A percentile compares a stretch with the other conserved stretches of the same genome.
phyloP scores from a whole-genome alignment of 2,329 filamentous ascomycete genomes.

The Diaporthe caulivora region DNA sequence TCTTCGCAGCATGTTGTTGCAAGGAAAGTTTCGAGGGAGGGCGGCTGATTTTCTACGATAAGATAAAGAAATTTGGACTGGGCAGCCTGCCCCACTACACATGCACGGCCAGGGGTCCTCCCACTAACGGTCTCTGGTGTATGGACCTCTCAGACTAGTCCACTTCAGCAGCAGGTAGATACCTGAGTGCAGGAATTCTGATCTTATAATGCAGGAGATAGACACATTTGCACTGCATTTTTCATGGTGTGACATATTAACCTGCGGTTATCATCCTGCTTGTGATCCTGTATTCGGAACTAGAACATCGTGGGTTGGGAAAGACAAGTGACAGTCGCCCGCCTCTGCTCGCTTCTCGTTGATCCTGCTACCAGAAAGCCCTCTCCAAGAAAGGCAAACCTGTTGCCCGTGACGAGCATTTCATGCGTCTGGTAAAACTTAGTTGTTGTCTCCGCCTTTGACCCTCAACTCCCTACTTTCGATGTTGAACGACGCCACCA shows the following conservation, averaged over 20 bases:
- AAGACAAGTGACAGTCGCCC: not conserved
- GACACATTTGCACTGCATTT: not conserved
- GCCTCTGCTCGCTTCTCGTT: not conserved
- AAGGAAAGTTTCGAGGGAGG: constrained; percentile 21
- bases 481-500: not conserved
- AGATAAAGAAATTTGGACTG: constrained; percentile 34
- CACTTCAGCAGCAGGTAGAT: not conserved
- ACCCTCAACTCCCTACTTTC: not conserved
- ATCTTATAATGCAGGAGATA: not conserved
- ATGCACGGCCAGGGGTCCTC: not conserved
- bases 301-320: not conserved
- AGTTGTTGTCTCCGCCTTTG: not conserved
- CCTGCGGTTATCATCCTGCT: too few species aligned
- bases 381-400: too few species aligned
- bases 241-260: too few species aligned
- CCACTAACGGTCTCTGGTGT: not conserved
- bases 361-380: too few species aligned
- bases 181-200: not conserved
- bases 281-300: not conserved
- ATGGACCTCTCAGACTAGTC: too few species aligned
- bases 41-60: constrained; percentile 38
- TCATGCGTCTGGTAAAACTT: too few species aligned
- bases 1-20: constrained; percentile 44
- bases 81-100: constrained; percentile 36
- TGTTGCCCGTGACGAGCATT: not conserved